Evolutionary conservation across 495 filamentous ascomycete genomes (phyloP).

Genomic region (Zalerion maritima): DNA sequence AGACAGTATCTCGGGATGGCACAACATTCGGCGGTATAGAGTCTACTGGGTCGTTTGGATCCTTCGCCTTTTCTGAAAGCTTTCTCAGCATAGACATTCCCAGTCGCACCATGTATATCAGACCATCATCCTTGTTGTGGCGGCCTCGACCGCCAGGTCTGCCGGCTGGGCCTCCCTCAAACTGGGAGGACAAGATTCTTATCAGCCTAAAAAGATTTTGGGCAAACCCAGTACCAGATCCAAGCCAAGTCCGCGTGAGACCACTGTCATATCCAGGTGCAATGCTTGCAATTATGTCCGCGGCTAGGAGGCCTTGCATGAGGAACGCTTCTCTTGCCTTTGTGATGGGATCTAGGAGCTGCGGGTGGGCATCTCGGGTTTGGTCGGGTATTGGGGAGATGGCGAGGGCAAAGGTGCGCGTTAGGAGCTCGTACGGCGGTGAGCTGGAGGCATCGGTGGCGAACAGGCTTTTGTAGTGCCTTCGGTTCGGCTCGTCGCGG

Average conservation of each 20-base stretch:
- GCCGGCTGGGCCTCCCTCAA: conserved; percentile 25
- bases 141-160: no score
- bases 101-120: conserved; percentile 49
- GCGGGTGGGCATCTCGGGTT: conserved; percentile 19
- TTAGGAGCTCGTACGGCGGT: conserved; percentile 67
- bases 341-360: conserved; percentile 43
- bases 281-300: conserved; percentile 71
- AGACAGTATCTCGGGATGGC: conserved; percentile 54
- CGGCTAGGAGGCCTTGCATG: conserved; percentile 82
- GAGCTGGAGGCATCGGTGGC: conserved; percentile 45
- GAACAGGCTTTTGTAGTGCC: conserved; percentile 68
- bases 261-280: conserved; percentile 54
- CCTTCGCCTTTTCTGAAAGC: conserved; percentile 56
- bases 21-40: conserved; percentile 49
- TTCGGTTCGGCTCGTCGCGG: conserved; percentile 83
- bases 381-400: conserved; percentile 69
- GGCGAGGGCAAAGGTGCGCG: conserved; percentile 74
- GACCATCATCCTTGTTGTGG: conserved; percentile 27
- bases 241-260: conserved; percentile 70
- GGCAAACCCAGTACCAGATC: conserved; percentile 73
- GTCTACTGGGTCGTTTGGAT: conserved; percentile 34
- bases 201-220: conserved; percentile 60
- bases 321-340: conserved; percentile 74
- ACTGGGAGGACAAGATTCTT: conserved; percentile 50
- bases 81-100: conserved; percentile 55